Evolutionary conservation across 2,329 filamentous ascomycete genomes (phyloP).

Genomic region (Colletotrichum sidae): DNA sequence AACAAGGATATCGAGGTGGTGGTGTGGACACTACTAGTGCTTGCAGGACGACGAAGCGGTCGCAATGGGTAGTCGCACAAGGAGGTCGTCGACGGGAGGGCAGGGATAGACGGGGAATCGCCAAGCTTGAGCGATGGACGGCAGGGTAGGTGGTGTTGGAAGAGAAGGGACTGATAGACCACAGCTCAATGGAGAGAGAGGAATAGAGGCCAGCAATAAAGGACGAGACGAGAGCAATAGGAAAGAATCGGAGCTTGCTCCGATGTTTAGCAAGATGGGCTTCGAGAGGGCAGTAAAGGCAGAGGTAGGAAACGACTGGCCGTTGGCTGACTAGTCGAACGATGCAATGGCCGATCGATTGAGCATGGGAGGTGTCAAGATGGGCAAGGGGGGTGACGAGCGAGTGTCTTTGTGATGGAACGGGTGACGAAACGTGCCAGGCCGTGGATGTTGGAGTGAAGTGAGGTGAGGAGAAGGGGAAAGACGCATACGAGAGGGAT

Average conservation of each 20-base stretch:
- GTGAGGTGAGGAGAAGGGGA: constrained; percentile 4
- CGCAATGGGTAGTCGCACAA: constrained; percentile 19
- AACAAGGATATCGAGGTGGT: constrained; percentile 33
- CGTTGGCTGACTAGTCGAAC: background rate
- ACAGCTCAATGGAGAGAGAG: background rate
- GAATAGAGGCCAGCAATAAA: background rate
- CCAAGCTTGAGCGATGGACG: constrained; percentile 21
- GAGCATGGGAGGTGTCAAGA: background rate
- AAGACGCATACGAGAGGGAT: background rate
- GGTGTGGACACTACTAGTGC: constrained; percentile 29
- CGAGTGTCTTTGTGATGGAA: no score
- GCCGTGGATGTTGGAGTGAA: background rate
- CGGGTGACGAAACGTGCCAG: background rate
- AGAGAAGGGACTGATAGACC: background rate
- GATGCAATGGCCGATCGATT: background rate
- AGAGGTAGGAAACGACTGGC: background rate
- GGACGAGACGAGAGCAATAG: background rate
- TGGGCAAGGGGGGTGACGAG: background rate
- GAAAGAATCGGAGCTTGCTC: constrained; percentile 20
- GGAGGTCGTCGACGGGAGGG: constrained; percentile 10
- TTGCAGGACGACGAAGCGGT: constrained; percentile 21
- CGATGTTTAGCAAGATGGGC: constrained; percentile 6
- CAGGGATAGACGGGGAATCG: constrained; percentile 20
- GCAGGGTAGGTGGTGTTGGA: background rate
- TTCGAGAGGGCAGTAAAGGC: background rate